Evolutionary conservation across 2,329 filamentous ascomycete genomes (phyloP).

Genomic region (Elsinoe arachidis): DNA sequence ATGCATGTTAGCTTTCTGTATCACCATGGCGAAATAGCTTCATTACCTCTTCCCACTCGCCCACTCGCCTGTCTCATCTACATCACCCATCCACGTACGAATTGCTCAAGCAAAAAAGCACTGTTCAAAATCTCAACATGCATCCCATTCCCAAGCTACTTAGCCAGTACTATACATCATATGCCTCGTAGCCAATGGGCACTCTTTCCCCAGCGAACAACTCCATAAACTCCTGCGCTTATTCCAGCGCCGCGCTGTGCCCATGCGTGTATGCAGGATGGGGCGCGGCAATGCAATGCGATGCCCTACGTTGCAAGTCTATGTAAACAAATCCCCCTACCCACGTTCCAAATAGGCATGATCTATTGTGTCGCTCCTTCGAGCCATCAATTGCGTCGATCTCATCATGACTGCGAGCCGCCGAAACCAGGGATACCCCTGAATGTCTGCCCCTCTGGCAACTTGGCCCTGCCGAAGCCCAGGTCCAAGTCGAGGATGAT

Average conservation of each 20-base stretch:
- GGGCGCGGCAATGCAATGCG: background rate
- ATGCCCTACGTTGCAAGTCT: background rate
- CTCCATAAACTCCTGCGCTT: background rate
- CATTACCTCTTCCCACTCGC: background rate
- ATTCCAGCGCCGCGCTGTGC: background rate
- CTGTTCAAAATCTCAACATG: background rate
- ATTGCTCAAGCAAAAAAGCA: too few relatives aligned
- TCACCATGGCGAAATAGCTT: background rate
- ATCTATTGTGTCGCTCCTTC: background rate
- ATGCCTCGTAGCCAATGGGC: background rate
- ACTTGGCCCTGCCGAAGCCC: conserved; percentile 71
- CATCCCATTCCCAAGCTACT: background rate
- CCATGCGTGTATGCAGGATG: too few relatives aligned
- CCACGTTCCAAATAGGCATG: background rate
- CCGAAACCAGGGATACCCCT: conserved; percentile 15
- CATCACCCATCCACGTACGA: background rate
- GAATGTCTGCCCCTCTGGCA: conserved; percentile 15
- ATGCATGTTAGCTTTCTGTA: too few relatives aligned
- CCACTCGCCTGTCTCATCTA: background rate
- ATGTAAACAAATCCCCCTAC: background rate
- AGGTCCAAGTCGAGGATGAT: conserved; percentile 90
- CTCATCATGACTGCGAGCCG: background rate
- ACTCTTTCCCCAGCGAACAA: background rate
- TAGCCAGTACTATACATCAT: conserved; percentile 1
- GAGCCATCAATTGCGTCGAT: background rate